Base-by-base conservation (phyloP, 805 yeast genomes). In the Candida oleophila region DNA sequence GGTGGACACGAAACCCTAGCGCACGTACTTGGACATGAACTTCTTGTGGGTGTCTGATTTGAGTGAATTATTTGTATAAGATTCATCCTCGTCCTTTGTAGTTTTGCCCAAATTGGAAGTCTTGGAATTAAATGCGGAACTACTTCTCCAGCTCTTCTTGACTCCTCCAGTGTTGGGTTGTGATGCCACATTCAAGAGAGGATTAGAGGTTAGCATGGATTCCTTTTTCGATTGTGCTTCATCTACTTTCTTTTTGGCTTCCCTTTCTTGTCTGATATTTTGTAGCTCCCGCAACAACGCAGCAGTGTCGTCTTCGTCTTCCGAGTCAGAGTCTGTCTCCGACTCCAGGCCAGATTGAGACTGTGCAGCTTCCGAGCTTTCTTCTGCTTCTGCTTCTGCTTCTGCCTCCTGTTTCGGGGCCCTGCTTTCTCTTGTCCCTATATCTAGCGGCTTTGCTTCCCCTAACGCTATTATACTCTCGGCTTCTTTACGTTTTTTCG, bases 1-100 rank as follows among this genome's bases (percentile, higher is more conserved):
- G n/a, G n/a, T n/a, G n/a, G n/a, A n/a, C n/a, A n/a, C n/a, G n/a
- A n/a, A n/a, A n/a, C 16, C 11, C 48, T 53, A 69, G 18, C 65
- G 51, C 12, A 70, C 51, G 49, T 61, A 69, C 46, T 69, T 69
- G 4, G 66, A 56, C 16, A 71, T 46, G 49, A 71, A 71, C 18
- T 59, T 53, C 46, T 68, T 59, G 50, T 71, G 74, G 15, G 55
- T 53, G 11, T 66, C 67, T 12, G 74, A 69, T 32, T 61, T 56
- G 21, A 63, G 49, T 2, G 74, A 61, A 47, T 68, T 63, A 22
- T 62, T 66, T 2, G 74, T 68, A 47, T 55, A 69, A 14, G 47
- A 42, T 20, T 47, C 18, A 21, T 47, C 45, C 16, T 43, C 41
- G 15, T 41, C 37, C 15, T 42, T 12, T 5, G 16, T 15, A 7